Base-by-base conservation (phyloP, 148 eudicot genomes). In the Arctostaphylos glauca region DNA sequence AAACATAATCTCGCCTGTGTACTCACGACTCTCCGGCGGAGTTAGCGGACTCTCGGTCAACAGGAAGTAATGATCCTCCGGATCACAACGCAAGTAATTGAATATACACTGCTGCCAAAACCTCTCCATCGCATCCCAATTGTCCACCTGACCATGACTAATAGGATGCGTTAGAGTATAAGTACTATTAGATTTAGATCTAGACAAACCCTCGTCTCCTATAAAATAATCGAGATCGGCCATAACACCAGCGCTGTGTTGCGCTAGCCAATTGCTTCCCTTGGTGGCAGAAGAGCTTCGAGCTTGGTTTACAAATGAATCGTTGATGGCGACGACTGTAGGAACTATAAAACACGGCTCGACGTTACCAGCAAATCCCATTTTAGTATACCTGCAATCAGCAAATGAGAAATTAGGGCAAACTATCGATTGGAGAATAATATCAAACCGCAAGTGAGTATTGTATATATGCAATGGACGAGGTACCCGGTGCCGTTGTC, bases 21-120 rank as follows among this genome's bases (percentile, higher is more conserved):
- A 96, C 83, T 96, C 99, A 18, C 99, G 91, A 75, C 94, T 94
- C 90, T 96, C 99, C 9, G 99, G 99, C 15, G 99, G 88, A 54
- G 99, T 96, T 78, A 96, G 91, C n/a, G 98, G 97, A 74, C 99
- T 96, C 88, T 96, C 99, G 0, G 99, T 96, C 91, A 96, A 81
- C 77, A 92, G 87, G 84, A 96, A 94, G 86, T 96, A 91, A 79
- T 96, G 99, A 88, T 96, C 99, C 90, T 96, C 99, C 0, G 99
- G 99, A 86, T 96, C 99, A 85, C 99, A 96, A 16, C 99, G 92
- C 86, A 96, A 83, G 88, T 96, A 96, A 87, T 92, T 93, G 86
- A 96, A 96, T 83, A 96, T 96, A 85, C 97, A 96, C 83, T 96
- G 99, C 89, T 96, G 99, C 99, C 99, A 96, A 88, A 91, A 94